Base-by-base conservation (phyloP, 371 early-diverging fungal species). In the Synchytrium microbalum region DNA sequence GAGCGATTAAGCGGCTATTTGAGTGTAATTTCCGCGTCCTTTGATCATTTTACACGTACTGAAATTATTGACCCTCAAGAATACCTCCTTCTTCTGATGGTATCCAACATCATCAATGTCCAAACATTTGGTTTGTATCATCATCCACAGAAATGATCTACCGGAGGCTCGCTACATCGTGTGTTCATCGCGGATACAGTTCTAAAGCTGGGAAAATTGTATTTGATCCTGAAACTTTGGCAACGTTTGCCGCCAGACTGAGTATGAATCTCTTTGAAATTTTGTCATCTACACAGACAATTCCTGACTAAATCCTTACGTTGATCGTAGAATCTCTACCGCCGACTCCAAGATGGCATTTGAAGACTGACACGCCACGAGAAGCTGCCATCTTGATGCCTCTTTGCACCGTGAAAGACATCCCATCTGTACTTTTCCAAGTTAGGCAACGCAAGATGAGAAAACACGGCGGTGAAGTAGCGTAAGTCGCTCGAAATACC, bases 391-490 rank as follows among this genome's bases (percentile, higher is more conserved):
- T 73, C 16, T 62, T 69, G 54, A 56, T 72, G 64, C 88, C 90
- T 0, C 77, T 94, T 23, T 91, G 92, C 66, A 63, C 72, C 13
- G 83, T 82, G 3, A 19, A 38, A 10, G 19, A 38, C 46, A 71
- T 79, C 51, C 85, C 88, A 0, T 84, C 86, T 61, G 76, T 95
- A 14, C 67, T 95, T 25, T 91, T 95, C 67, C 91, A 92, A 10
- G 82, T 92, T 8, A 82, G 95, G 31, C 82, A 85, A 62, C 70
- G 70, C n/a, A 77, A 76, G 46, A 71, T 95, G 72, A 73, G 87
- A 31, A 74, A 81, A 14, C 93, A 93, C 72, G 82, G 79, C 16
- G 92, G 92, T 19, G 92, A 93, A 69, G 84, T 88, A 53, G 85
- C 84, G 85, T 86, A 38, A 38, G 46, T n/a, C n/a, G n/a, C n/a